Conservation (phyloP, 331 rosid species). For the Malus hybrid region DNA sequence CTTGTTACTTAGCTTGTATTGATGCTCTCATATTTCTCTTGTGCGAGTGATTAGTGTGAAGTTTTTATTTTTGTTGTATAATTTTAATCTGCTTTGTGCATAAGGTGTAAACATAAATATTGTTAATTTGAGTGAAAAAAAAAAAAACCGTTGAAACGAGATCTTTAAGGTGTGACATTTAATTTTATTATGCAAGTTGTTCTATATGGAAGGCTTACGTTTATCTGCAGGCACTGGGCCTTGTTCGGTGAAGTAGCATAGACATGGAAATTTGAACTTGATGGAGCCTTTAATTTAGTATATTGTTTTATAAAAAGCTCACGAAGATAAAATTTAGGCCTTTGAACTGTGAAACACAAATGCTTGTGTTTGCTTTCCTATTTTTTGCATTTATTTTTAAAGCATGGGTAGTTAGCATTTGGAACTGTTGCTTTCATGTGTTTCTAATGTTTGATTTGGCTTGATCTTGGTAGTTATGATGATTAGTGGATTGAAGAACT, state of each 20-base stretch:
- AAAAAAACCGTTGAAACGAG: background rate
- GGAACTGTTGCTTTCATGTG: background rate
- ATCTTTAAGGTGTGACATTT: background rate
- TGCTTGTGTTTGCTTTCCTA: background rate
- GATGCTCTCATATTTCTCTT: background rate
- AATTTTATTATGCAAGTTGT: background rate
- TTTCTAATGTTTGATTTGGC: background rate
- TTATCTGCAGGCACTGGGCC: background rate
- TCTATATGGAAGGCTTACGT: background rate
- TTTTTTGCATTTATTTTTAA: background rate
- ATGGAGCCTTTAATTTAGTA: background rate
- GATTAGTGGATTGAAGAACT: background rate
- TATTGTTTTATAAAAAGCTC: background rate
- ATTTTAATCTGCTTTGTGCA: background rate
- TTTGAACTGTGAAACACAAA: background rate
- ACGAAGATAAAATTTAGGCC: background rate
- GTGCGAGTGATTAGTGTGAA: background rate
- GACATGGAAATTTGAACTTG: background rate
- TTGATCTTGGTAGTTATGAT: background rate
- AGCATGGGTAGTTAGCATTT: background rate
- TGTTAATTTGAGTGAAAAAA: background rate
- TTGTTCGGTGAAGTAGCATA: background rate
- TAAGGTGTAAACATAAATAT: background rate
- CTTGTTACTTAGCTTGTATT: slow-evolving; percentile 1
- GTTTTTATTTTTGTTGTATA: background rate